These are phyloP conservation scores for Sanguinoderma infundibulare DNA, from an alignment of 1,284 basidiomycete species.

Conservation along the genomic window DNA sequence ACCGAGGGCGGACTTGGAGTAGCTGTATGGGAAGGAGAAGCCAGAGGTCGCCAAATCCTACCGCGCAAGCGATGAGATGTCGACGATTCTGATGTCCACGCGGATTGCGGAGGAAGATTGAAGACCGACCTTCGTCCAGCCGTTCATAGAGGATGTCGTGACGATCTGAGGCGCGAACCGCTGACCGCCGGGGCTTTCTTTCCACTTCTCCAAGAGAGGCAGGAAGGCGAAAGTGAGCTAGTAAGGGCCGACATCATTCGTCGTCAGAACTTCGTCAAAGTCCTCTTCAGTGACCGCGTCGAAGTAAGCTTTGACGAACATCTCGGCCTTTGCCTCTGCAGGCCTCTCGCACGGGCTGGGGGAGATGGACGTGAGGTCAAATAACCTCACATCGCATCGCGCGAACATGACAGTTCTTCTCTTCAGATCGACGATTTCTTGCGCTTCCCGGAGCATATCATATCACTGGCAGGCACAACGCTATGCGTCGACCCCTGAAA, in stretches of 20 bases:
- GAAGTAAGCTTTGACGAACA: constrained; percentile 45
- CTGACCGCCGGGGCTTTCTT: constrained; percentile 24
- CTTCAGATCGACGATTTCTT: too few species aligned
- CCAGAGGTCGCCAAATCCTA: constrained; percentile 48
- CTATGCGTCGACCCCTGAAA: too few species aligned
- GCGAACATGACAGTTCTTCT: too few species aligned
- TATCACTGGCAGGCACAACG: too few species aligned
- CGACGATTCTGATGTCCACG: not conserved
- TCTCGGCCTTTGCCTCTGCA: constrained; percentile 38
- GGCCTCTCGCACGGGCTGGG: constrained; percentile 43
- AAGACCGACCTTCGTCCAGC: constrained; percentile 50
- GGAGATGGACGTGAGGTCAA: too few species aligned
- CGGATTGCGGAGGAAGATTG: not conserved
- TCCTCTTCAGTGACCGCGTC: constrained; percentile 43
- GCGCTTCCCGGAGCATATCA: too few species aligned
- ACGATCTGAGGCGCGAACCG: constrained; percentile 52
- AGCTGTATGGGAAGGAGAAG: constrained; percentile 49
- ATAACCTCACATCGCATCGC: too few species aligned
- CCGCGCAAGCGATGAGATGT: not conserved
- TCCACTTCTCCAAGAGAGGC: constrained; percentile 54
- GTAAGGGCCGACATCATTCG: constrained; percentile 52
- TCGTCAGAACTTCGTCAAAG: constrained; percentile 44
- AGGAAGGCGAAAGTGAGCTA: constrained; percentile 58
- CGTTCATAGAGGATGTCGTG: constrained; percentile 59
- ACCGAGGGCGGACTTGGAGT: constrained; percentile 55